Evolutionary conservation across 768 basidiomycete genomes (phyloP).

Genomic region (Termitomyces sp.): DNA sequence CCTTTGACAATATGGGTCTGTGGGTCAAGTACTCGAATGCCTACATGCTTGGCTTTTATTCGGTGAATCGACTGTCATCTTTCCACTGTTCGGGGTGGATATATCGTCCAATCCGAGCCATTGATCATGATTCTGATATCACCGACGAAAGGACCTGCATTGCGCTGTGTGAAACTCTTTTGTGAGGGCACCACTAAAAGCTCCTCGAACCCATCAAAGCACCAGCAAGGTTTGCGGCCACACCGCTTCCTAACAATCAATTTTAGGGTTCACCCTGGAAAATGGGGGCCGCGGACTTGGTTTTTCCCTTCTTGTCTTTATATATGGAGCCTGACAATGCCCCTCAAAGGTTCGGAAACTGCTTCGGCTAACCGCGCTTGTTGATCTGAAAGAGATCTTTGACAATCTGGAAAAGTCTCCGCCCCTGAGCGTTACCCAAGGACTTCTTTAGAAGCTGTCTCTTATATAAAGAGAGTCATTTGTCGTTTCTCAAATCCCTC

Average conservation of each 20-base stretch:
- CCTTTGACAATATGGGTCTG: not conserved
- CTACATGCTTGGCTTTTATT: not conserved
- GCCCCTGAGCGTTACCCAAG: conserved; percentile 1
- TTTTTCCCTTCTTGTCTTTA: conserved; percentile 4
- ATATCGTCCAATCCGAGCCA: not conserved
- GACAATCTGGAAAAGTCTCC: not conserved
- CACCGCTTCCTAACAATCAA: not conserved
- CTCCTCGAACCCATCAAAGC: conserved; percentile 3
- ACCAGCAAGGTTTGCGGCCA: conserved; percentile 5
- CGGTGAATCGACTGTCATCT: not conserved
- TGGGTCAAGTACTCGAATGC: not conserved
- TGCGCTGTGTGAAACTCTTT: conserved; percentile 2
- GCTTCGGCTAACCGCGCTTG: not conserved
- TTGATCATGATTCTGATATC: not conserved
- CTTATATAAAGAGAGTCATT: conserved; percentile 6
- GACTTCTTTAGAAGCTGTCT: conserved; percentile 4
- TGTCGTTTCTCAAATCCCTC: not conserved
- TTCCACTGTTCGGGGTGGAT: not conserved
- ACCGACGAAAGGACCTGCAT: not conserved
- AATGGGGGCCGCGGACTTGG: conserved; percentile 3
- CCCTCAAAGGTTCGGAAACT: not conserved
- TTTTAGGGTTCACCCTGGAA: not conserved
- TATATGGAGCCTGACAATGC: conserved; percentile 3
- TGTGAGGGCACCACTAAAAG: not conserved
- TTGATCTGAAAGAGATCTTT: conserved; percentile 4